Evolutionary conservation across 805 yeast species (phyloP), one percentile per base, ranked within the genome.

Genomic region (Lachancea cidri): DNA sequence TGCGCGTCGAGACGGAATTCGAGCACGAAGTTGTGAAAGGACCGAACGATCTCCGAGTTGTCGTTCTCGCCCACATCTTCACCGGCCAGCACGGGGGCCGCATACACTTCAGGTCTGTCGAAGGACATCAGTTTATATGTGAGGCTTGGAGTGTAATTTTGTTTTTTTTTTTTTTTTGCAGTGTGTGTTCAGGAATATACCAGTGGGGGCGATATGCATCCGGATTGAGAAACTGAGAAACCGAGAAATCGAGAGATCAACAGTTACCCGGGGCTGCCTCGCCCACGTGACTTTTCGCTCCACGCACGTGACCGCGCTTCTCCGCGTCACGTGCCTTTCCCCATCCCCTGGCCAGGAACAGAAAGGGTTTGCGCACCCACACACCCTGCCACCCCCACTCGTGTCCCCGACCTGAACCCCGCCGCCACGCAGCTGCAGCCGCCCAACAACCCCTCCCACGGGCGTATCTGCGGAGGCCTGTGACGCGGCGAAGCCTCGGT

Each of bases 61-160:
- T 71, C 72, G 49, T 74, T 81, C 47, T 79, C 84, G 16, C 74
- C 73, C 1, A 79, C 71, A 17, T 82, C 78, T 48, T 83, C 89
- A 14, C 93, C 91, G n/a, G 93, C 91, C 42, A 87, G 74, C 29
- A 87, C 96, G 16, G 83, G 81, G 3, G 97, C 89, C 36, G 82
- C 72, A 56, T 74, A 84, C 3, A 76, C 70, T 42, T 80, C 89
- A 14, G 85, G 76, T 68, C 83, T 73, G 62, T 82, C 88, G 65
- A 76, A 83, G 2, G 88, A 80, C 89, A 82, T 82, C 35, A 11
- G 34, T 29, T 17, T 13, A 25, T 25, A 13, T 25, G 29, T 25
- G 29, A 9, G 13, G 29, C 9, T 25, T 9, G 9, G 13, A 25
- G 13, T 25, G 13, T 9, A 25, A 13, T 9, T 13, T 9, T 25